Conservation (phyloP, 805 yeast species). For the Yarrowia sp. region DNA sequence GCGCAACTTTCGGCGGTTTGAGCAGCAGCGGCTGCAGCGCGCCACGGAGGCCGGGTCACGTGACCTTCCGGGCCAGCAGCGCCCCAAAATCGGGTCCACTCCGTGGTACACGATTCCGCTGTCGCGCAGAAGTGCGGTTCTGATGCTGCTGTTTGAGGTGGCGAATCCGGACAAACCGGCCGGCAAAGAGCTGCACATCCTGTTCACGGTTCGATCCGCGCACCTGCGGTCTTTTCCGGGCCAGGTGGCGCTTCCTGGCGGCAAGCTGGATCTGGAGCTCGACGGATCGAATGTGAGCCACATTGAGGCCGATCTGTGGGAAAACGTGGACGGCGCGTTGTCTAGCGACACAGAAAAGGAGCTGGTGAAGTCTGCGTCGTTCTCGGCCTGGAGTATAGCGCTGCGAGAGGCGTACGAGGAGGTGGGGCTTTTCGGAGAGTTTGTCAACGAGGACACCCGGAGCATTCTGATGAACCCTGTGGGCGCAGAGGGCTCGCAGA, state of each 20-base stretch:
- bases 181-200: slow-evolving; percentile 57
- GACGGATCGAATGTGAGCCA: slow-evolving; percentile 27
- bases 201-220: slow-evolving; percentile 70
- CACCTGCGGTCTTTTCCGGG: slow-evolving; percentile 70
- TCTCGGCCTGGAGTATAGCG: slow-evolving; percentile 58
- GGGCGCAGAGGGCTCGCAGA: slow-evolving; percentile 50
- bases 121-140: background rate
- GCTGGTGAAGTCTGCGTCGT: slow-evolving; percentile 82
- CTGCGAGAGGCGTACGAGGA: slow-evolving; percentile 79
- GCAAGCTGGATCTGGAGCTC: slow-evolving; percentile 57
- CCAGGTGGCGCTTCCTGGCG: slow-evolving; percentile 83
- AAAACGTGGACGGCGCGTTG: slow-evolving; percentile 47
- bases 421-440: slow-evolving; percentile 57
- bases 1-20: background rate
- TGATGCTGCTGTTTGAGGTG: slow-evolving; percentile 12
- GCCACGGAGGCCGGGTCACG: slow-evolving; percentile 2
- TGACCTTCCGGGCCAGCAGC: background rate
- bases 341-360: slow-evolving; percentile 43
- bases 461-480: slow-evolving; percentile 59
- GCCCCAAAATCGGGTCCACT: slow-evolving; percentile 7
- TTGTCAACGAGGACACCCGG: slow-evolving; percentile 58
- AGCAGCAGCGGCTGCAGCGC: slow-evolving; percentile 7
- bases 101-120: slow-evolving; percentile 14
- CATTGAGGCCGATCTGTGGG: slow-evolving; percentile 36
- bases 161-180: background rate